Evolutionary conservation across 2,329 filamentous ascomycete species (phyloP).

Genomic region (Verticillium nonalfalfae): DNA sequence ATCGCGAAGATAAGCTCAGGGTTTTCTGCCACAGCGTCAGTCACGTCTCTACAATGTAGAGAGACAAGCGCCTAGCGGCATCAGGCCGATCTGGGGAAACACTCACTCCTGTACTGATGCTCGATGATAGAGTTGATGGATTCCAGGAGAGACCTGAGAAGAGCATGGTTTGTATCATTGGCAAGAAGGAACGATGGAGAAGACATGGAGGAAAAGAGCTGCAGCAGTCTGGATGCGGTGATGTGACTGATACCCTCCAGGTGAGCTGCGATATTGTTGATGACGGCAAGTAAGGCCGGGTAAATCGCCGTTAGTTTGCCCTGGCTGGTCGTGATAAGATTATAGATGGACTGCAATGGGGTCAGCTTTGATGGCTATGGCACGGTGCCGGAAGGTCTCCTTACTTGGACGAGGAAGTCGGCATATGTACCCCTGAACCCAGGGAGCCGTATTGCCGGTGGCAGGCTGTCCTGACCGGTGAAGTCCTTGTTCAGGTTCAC

Average conservation of each 20-base stretch:
- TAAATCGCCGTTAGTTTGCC: constrained; percentile 88
- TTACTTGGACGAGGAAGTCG: constrained; percentile 85
- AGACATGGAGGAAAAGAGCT: constrained; percentile 88
- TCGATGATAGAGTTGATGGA: constrained; percentile 87
- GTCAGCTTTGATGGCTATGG: background rate
- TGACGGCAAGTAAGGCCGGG: constrained; percentile 81
- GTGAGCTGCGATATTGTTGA: constrained; percentile 89
- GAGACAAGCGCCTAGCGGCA: background rate
- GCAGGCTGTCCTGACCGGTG: constrained; percentile 81
- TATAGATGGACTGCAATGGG: constrained; percentile 71
- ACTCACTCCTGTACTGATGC: constrained; percentile 72
- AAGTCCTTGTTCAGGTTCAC: constrained; percentile 85
- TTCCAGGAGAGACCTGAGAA: constrained; percentile 77
- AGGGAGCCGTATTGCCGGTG: constrained; percentile 70
- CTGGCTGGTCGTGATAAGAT: constrained; percentile 83
- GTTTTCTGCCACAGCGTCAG: constrained; percentile 51
- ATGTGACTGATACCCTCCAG: constrained; percentile 68
- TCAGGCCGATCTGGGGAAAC: background rate
- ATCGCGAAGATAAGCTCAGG: constrained; percentile 74
- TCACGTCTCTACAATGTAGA: background rate
- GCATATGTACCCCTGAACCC: constrained; percentile 88
- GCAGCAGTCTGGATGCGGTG: constrained; percentile 75
- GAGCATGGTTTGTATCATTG: constrained; percentile 82
- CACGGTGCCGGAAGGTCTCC: constrained; percentile 18
- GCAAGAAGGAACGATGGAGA: constrained; percentile 86